Base-by-base conservation (phyloP, 768 basidiomycete species). In the Termitomyces sp. region DNA sequence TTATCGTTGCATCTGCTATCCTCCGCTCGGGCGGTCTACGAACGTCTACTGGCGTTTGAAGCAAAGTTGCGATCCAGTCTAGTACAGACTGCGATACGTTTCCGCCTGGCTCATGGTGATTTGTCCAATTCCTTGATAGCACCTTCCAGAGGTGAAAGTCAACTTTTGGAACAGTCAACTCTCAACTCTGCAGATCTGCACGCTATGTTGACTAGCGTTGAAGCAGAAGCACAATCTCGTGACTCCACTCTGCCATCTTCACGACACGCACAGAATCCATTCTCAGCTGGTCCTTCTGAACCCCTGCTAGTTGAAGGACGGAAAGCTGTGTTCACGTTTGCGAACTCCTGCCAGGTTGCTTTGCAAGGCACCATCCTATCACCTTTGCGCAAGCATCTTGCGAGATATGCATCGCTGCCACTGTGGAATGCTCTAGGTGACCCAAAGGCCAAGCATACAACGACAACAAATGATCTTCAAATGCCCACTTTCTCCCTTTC, bases 401-500 rank as follows among this genome's bases (percentile, higher is more conserved):
- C 79, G 12, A 71, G 77, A 0, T 99, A 99, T 68, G 76, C 91
- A 0, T 74, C 82, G 1, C 79, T 85, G 0, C 66, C 91, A 0
- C 69, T 84, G 22, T 98, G 95, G 93, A 74, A 79, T 27, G 72
- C 80, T 1, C 62, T 76, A 0, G 76, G 75, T 61, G 82, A 83
- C 64, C 74, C 83, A 22, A 83, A 77, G 62, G 69, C 74, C 6
- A 78, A 76, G 14, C 74, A 72, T 7, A 72, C 78, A 22, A 76
- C 77, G 22, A 78, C 75, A 14, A 68, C 79, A 26, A 72, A 77
- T 67, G 85, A 86, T 37, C 76, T 92, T 27, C 80, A 82, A 34
- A 83, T 98, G 6, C 97, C 97, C 2, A 91, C 84, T 6, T 99
- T 99, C 75, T 97, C 95, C 1, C 79, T 98, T 13, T 92, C 91